Conservation (phyloP, 2,329 filamentous ascomycete genomes). For the Lithohypha guttulata region DNA sequence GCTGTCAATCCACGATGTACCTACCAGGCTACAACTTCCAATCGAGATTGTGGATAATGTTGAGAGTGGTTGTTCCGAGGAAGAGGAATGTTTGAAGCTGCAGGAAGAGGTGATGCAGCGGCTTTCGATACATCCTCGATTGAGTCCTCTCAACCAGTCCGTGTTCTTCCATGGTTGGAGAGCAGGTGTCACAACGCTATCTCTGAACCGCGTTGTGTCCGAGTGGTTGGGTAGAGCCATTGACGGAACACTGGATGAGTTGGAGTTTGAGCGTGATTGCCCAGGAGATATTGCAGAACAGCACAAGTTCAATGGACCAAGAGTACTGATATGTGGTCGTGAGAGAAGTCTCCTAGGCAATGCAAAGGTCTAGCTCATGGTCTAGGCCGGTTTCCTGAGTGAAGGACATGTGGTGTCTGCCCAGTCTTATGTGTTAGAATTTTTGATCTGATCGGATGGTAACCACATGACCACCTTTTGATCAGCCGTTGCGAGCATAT, state of each 20-base stretch:
- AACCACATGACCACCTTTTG: conserved; percentile 72
- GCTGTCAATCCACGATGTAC: conserved; percentile 35
- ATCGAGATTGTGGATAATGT: conserved; percentile 45
- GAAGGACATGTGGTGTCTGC: not conserved
- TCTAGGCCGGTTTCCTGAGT: not conserved
- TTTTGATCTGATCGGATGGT: conserved; percentile 32
- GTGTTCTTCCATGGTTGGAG: conserved; percentile 66
- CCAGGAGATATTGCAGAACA: conserved; percentile 33
- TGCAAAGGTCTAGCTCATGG: conserved; percentile 34
- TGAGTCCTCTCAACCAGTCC: conserved; percentile 54
- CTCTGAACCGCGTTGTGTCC: conserved; percentile 57
- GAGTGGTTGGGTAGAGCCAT: conserved; percentile 48
- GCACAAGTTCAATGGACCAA: conserved; percentile 42
- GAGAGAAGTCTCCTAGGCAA: conserved; percentile 58
- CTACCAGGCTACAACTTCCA: conserved; percentile 48
- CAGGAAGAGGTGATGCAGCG: not conserved
- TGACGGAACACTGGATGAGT: conserved; percentile 15
- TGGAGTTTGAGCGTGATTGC: not conserved
- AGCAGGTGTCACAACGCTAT: conserved; percentile 52
- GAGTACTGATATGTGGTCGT: conserved; percentile 55
- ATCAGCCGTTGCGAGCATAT: conserved; percentile 83
- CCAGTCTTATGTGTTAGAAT: conserved; percentile 15
- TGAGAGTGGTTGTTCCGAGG: conserved; percentile 10
- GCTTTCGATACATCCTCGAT: conserved; percentile 22
- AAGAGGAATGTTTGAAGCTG: not conserved